phyloP scores from a whole-genome alignment of 257 asterid genomes.

The Salvia hispanica region DNA sequence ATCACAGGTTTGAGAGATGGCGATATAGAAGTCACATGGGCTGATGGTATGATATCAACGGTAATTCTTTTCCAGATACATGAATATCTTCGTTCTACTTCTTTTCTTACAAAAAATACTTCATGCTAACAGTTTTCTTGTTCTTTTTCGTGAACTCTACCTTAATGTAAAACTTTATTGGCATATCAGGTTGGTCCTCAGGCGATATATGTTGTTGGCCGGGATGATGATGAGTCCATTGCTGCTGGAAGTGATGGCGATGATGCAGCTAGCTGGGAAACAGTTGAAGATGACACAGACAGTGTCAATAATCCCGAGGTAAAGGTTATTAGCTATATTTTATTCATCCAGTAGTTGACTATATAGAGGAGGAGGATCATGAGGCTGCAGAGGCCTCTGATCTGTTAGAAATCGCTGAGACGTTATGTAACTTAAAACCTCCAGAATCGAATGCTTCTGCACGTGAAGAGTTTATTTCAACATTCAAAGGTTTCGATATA shows the following conservation, averaged over 20 bases:
- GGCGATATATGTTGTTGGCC: conserved; percentile 97
- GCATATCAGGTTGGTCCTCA: conserved; percentile 93
- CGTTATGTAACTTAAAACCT: conserved; percentile 46
- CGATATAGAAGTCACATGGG: conserved; percentile 97
- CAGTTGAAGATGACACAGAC: conserved; percentile 81
- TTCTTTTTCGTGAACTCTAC: conserved; percentile 17
- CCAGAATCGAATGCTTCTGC: conserved; percentile 41
- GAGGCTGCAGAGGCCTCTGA: conserved; percentile 43
- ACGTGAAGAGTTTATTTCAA: conserved; percentile 39
- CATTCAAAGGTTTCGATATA: conserved; percentile 85
- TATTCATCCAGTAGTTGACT: conserved; percentile 1
- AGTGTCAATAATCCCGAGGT: conserved; percentile 64
- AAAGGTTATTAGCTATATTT: conserved; percentile 33
- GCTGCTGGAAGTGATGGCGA: conserved; percentile 84
- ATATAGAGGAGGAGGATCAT: conserved; percentile 44
- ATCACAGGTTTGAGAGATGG: conserved; percentile 87
- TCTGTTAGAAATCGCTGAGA: conserved; percentile 51
- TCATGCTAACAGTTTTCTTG: neutral
- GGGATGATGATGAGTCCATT: conserved; percentile 93
- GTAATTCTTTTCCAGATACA: conserved; percentile 42
- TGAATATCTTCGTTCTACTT: conserved; percentile 2
- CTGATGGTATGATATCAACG: conserved; percentile 94
- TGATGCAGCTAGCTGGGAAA: conserved; percentile 99
- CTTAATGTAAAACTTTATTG: conserved; percentile 23
- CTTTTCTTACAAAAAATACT: conserved; percentile 20